These are phyloP conservation scores for Begonia peltatifolia DNA, from an alignment of 306 rosid species.

Conservation along the genomic window DNA sequence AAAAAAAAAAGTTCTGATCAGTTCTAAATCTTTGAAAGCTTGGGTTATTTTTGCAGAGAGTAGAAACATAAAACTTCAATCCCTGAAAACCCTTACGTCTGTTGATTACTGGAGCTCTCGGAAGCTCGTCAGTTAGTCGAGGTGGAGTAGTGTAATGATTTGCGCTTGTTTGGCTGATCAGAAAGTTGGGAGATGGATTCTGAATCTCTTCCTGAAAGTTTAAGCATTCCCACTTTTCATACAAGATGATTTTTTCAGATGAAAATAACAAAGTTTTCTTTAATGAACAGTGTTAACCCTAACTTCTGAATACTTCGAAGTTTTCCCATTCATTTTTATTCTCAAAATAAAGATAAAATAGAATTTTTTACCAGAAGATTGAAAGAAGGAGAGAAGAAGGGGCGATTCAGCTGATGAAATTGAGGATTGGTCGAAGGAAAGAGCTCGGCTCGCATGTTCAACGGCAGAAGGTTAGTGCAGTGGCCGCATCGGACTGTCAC, in stretches of 20 bases:
- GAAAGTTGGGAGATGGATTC: slow-evolving; percentile 39
- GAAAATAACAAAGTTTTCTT: no score
- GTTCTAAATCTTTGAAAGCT: no score
- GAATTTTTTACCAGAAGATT: slow-evolving; percentile 28
- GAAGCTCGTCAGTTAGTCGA: slow-evolving; percentile 48
- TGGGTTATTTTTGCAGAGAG: no score
- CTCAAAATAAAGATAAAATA: no score
- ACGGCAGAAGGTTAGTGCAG: slow-evolving; percentile 87
- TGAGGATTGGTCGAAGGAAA: slow-evolving; percentile 43
- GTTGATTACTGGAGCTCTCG: slow-evolving; percentile 56
- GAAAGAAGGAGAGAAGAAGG: slow-evolving; percentile 39
- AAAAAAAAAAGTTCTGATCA: no score
- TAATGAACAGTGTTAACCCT: no score
- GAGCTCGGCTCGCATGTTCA: slow-evolving; percentile 57
- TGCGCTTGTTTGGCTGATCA: slow-evolving; percentile 46
- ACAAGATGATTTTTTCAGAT: background rate
- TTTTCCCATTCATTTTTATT: no score
- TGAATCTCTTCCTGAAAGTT: slow-evolving; percentile 72
- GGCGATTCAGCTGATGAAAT: slow-evolving; percentile 49
- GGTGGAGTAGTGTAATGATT: slow-evolving; percentile 30
- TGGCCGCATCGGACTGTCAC: slow-evolving; percentile 95
- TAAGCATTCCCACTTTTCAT: no score
- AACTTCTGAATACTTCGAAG: no score
- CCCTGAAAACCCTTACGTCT: slow-evolving; percentile 44
- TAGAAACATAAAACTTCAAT: no score